Conservation (phyloP, 768 basidiomycete genomes). For the Leccinum fibrillosum region DNA sequence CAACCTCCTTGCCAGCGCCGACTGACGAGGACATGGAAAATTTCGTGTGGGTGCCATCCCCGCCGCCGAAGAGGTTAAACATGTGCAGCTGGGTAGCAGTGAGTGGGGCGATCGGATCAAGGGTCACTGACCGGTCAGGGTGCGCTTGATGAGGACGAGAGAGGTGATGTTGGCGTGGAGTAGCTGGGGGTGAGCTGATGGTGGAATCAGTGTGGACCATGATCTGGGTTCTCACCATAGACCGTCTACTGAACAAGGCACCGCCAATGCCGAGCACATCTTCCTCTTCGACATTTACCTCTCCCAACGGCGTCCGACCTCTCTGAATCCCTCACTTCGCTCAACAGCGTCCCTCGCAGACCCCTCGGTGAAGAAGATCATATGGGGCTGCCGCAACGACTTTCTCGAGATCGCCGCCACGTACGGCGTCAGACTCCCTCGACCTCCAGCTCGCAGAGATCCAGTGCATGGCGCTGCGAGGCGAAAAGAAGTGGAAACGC, state of each 20-base stretch:
- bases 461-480: slow-evolving; percentile 21
- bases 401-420: slow-evolving; percentile 32
- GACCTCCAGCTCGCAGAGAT: slow-evolving; percentile 43
- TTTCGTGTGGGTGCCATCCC: too few relatives aligned
- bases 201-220: too few relatives aligned
- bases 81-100: too few relatives aligned
- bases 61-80: too few relatives aligned
- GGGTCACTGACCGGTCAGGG: too few relatives aligned
- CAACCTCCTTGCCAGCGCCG: too few relatives aligned
- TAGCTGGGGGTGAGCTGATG: too few relatives aligned
- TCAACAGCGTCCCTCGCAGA: slow-evolving; percentile 13
- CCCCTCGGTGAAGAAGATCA: slow-evolving; percentile 33
- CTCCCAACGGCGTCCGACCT: not conserved
- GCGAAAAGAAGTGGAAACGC: slow-evolving; percentile 28
- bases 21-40: too few relatives aligned
- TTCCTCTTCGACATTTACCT: slow-evolving; percentile 34
- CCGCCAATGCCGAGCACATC: slow-evolving; percentile 28
- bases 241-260: slow-evolving; percentile 10
- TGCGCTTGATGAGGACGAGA: too few relatives aligned
- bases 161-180: too few relatives aligned
- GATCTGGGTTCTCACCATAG: too few relatives aligned
- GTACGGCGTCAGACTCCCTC: slow-evolving; percentile 30
- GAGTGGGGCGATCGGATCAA: too few relatives aligned
- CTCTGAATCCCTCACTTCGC: slow-evolving; percentile 21
- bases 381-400: slow-evolving; percentile 44